Evolutionary conservation across 441 rosid species (phyloP).

Genomic region (Biscutella laevigata): DNA sequence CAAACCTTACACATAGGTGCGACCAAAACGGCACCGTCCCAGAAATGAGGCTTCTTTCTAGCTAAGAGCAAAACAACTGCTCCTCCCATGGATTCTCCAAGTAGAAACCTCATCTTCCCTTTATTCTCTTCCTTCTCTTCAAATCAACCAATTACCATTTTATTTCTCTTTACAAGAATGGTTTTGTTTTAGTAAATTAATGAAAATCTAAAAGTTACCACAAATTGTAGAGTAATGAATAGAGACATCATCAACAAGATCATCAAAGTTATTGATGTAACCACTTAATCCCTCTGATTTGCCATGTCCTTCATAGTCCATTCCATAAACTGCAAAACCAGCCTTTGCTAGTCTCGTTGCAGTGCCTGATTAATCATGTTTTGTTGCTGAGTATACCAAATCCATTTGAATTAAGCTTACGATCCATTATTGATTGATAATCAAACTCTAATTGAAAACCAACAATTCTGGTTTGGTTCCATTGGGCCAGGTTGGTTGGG

Average conservation of each 20-base stretch:
- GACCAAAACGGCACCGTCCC: constrained; percentile 83
- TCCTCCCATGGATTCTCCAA: constrained; percentile 98
- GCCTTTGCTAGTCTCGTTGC: constrained; percentile 60
- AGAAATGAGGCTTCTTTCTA: constrained; percentile 50
- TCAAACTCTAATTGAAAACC: too few relatives aligned
- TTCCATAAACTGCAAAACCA: constrained; percentile 70
- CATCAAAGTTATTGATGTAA: constrained; percentile 42
- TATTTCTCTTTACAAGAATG: not conserved
- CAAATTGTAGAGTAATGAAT: constrained; percentile 46
- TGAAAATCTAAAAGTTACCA: constrained; percentile 26
- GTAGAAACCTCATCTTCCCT: constrained; percentile 60
- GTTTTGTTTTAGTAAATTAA: not conserved
- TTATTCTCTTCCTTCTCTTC: constrained; percentile 51
- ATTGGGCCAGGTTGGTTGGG: too few relatives aligned
- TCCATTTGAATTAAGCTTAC: too few relatives aligned
- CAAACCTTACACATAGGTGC: constrained; percentile 97
- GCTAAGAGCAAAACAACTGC: constrained; percentile 59
- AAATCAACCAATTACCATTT: not conserved
- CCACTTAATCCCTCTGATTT: constrained; percentile 62
- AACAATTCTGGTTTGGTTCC: too few relatives aligned
- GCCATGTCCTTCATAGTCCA: constrained; percentile 93
- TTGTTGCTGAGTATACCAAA: too few relatives aligned
- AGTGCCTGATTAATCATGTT: constrained; percentile 49
- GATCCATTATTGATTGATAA: too few relatives aligned
- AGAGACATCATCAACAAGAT: constrained; percentile 60